Evolutionary conservation across 192 early-diverging fungal genomes (phyloP), one percentile per base, ranked within the genome.

Genomic region (Mortierella claussenii): DNA sequence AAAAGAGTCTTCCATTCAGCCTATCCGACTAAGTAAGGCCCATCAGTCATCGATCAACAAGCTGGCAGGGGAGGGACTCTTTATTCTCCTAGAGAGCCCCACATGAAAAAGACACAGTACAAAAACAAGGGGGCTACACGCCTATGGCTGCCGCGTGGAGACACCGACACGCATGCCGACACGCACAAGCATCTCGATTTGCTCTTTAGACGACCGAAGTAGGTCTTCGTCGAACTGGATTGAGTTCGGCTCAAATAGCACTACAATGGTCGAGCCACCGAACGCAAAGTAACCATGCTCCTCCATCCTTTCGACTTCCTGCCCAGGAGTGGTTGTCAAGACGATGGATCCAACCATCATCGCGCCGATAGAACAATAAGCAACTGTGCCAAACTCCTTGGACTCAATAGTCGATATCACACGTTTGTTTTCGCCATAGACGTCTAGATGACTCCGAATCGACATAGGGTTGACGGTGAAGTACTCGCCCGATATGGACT

Each of bases 391-490:
- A 79, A 92, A 91, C 36, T 84, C 80, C 3, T 80, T 79, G 11
- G 87, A 85, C 24, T 91, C 82, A 5, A 95, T 85, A 30, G 82
- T 82, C 13, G 85, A 88, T 9, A 94, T 79, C 24, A 82, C 78
- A 8, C 94, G 84, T 11, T 86, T 85, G 71, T 95, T 95, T 56
- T 93, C 92, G 1, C 91, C 89, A 70, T 87, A 95, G 20, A 95
- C 94, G 80, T 95, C 92, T 32, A 90, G 44, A 2, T 78, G 75
- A 23, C 65, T 68, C 9, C 90, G 78, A 54, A 95, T 87, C 26
- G 91, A 89, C 90, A 95, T 93, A 20, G 92, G 92, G 68, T 93
- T 94, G n/a, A 94, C 92, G 0, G 94, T 95, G 50, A 87, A 95
- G 69, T 92, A 94, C n/a, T 85, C 80, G 0, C 94, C 91, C 30